Evolutionary conservation across 106 monocot genomes (phyloP), one percentile per base, ranked within the genome.

Genomic region (Apostasia shenzhenica): DNA sequence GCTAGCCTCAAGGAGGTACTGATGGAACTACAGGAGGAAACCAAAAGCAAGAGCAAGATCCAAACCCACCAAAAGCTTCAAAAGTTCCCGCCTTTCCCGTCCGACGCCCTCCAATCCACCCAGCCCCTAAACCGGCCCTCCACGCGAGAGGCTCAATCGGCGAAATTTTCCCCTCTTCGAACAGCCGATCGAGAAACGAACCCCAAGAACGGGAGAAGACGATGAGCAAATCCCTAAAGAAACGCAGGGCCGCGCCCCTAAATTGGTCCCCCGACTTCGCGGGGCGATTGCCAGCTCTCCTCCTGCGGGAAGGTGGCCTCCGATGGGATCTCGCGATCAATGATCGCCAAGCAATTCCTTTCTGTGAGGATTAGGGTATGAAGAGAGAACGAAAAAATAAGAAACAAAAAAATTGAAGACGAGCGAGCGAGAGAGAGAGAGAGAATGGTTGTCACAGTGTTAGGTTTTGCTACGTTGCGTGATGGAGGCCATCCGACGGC

Each of bases 141-240:
- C 49, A 11, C 63, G 5, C 11, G 42, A 39, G 2, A 5, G 3
- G 42, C 1, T 41, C 41, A 43, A 13, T 8, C 48, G 39, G 5
- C 8, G 43, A 14, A 48, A 44, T 13, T 42, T 1, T 1, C 55
- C 43, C 70, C 44, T 14, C 6, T 43, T 12, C 43, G 49, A 49
- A 26, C 14, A 39, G 3, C 57, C 46, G 57, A 48, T 47, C 50
- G 43, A 26, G 14, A 58, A 3, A 14, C 37, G 41, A 52, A 45
- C 47, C 57, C 48, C 59, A 47, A 47, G 47, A 26, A 39, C 48
- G 6, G 10, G 51, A 48, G 5, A 48, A 47, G 46, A 59, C 12
- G 9, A 26, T 10, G 46, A 39, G 26, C 59, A 71, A 71, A 71
- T 12, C 70, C 70, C 72, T 72, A 61, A 41, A 8, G 13, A 72